Conservation (phyloP, 2,329 filamentous ascomycete genomes). For the Fusarium oligoseptatum region DNA sequence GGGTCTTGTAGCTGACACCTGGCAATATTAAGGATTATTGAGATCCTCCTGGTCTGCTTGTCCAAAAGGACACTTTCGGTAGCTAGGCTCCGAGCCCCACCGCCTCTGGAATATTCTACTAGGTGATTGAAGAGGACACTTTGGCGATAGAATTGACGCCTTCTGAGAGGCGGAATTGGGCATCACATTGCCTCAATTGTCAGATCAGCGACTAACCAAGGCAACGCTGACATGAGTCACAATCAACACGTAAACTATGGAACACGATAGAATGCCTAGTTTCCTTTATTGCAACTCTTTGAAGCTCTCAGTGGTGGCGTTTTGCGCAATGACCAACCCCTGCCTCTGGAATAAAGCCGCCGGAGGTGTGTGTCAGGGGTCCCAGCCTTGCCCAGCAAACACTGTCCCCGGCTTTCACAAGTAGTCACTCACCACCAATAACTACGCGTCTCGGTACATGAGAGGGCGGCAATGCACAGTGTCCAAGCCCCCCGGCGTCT, state of each 20-base stretch:
- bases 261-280: slow-evolving; percentile 30
- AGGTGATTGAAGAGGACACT: slow-evolving; percentile 44
- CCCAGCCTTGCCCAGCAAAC: slow-evolving; percentile 31
- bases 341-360: slow-evolving; percentile 22
- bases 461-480: slow-evolving; percentile 40
- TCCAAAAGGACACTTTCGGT: slow-evolving; percentile 41
- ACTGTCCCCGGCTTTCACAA: slow-evolving; percentile 31
- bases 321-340: slow-evolving; percentile 16
- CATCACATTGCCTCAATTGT: slow-evolving; percentile 5
- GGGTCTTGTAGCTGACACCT: slow-evolving; percentile 1
- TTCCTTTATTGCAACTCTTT: slow-evolving; percentile 15
- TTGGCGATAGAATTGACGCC: slow-evolving; percentile 15
- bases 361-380: slow-evolving; percentile 26
- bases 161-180: background rate
- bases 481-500: background rate
- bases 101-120: slow-evolving; percentile 44
- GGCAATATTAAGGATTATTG: slow-evolving; percentile 35
- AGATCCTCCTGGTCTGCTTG: slow-evolving; percentile 24
- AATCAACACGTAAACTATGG: slow-evolving; percentile 1
- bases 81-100: slow-evolving; percentile 41
- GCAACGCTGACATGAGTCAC: slow-evolving; percentile 33
- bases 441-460: background rate
- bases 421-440: slow-evolving; percentile 3
- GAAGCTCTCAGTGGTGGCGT: slow-evolving; percentile 23
- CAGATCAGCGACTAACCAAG: slow-evolving; percentile 1